Percentiles rank a stretch among this genome's conserved stretches.
These are phyloP conservation scores for Ceratobasidium sp. DNA, from an alignment of 1,284 basidiomycete genomes.

Conservation along the genomic window DNA sequence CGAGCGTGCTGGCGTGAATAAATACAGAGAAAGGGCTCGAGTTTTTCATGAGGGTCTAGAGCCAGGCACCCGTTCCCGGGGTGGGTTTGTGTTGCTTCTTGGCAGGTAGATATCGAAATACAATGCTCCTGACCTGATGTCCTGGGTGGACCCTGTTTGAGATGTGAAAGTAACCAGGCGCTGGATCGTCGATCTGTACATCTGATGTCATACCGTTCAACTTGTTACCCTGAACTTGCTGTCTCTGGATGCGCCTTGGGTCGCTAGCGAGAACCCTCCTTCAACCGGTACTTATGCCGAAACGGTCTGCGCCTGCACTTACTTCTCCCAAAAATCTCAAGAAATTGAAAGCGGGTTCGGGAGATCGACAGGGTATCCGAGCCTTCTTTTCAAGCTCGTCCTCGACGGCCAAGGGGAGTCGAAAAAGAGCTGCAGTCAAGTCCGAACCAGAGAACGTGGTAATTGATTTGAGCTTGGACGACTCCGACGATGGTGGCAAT, in stretches of 20 bases:
- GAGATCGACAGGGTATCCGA: slow-evolving; percentile 6
- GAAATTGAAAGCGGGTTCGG: slow-evolving; percentile 8
- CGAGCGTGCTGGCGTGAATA: slow-evolving; percentile 5
- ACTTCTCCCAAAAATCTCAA: not conserved
- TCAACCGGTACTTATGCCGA: slow-evolving; percentile 25
- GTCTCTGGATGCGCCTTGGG: slow-evolving; percentile 49
- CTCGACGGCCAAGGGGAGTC: not conserved
- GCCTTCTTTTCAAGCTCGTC: slow-evolving; percentile 4
- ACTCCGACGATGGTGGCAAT: not conserved
- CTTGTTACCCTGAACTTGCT: too few relatives aligned
- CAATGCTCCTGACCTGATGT: too few relatives aligned
- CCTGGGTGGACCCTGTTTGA: slow-evolving; percentile 15
- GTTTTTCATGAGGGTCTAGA: not conserved
- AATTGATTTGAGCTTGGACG: slow-evolving; percentile 20
- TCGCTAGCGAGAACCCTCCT: slow-evolving; percentile 69
- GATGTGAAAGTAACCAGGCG: not conserved
- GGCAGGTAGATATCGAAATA: too few relatives aligned
- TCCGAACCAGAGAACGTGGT: not conserved
- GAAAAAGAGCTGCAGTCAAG: not conserved
- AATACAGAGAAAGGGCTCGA: slow-evolving; percentile 3
- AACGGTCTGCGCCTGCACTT: not conserved
- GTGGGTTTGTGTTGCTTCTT: slow-evolving; percentile 28
- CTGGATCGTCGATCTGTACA: not conserved
- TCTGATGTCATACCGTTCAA: not conserved
- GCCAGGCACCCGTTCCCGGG: slow-evolving; percentile 14